Evolutionary conservation across 805 yeast species (phyloP), one percentile per base, ranked within the genome.

Genomic region (Sungouiozyma intestinalis): DNA sequence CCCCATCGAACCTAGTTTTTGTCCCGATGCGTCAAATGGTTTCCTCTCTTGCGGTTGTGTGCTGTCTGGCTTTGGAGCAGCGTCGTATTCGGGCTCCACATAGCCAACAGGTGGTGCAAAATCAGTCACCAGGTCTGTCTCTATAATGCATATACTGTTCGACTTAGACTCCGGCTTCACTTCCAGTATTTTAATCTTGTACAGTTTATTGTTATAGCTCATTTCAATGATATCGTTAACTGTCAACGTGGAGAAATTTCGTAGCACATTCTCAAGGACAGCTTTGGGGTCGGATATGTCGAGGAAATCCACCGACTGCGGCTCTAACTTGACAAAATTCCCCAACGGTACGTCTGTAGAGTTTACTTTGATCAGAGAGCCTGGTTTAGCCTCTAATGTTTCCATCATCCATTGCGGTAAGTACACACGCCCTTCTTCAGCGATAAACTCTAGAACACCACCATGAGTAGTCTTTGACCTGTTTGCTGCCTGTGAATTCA

Each of bases 21-120:
- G 66, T 66, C 41, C 20, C 34, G 47, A 60, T 3, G 62, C 45
- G 14, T 67, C 67, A 41, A 56, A 24, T 13, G 35, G 15, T 24
- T 24, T 24, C 29, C 11, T 24, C 11, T 24, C 29, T 55, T 44
- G 39, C 33, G 39, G 38, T 67, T 58, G 48, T 48, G 47, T 40
- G 50, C 55, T 40, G 35, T 53, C 45, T 42, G 58, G 50, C 27
- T 47, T 48, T 27, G 54, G 53, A 42, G 58, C 33, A 8, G 60
- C 55, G 40, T 68, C 63, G 47, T 75, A 76, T 48, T 83, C 86
- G 1, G 96, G 96, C 57, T 90, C 97, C 18, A 85, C 95, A 58
- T 90, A 90, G 0, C 98, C 98, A 4, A 90, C 95, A 0, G 98
- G 98, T 2, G 98, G 95, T 2, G 97, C 97, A 67, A 90, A 90